Conservation (phyloP, 2,329 filamentous ascomycete species). For the Arthrinium phaeospermum region DNA sequence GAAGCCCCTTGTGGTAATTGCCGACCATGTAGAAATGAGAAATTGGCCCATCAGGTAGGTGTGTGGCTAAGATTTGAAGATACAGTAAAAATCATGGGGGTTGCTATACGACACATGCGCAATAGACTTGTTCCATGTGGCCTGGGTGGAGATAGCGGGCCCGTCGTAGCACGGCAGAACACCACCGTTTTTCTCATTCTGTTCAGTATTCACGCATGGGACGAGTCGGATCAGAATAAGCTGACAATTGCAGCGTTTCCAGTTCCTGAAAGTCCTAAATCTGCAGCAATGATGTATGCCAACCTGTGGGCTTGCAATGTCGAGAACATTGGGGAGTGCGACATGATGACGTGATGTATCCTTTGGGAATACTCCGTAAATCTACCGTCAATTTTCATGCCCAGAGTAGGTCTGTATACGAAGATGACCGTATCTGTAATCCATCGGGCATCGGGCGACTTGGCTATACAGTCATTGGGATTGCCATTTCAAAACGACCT, state of each 20-base stretch:
- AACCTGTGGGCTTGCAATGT: not conserved
- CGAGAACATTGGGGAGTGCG: not conserved
- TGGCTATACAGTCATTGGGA: not conserved
- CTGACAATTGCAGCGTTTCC: not conserved
- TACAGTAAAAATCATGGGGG: not conserved
- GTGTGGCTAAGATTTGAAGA: not conserved
- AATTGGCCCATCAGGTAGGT: too few species aligned
- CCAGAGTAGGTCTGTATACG: not conserved
- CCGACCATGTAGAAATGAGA: not conserved
- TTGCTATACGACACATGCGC: not conserved
- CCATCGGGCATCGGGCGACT: not conserved
- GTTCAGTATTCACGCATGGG: not conserved
- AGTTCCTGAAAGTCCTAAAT: not conserved
- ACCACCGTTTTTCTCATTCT: not conserved
- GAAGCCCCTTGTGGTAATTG: not conserved
- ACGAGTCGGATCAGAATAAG: not conserved
- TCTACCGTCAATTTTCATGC: not conserved
- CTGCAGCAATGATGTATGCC: not conserved
- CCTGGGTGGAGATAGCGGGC: constrained; percentile 9
- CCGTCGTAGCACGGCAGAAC: not conserved
- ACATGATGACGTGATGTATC: not conserved
- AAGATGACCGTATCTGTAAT: not conserved
- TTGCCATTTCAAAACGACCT: not conserved
- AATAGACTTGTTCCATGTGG: not conserved
- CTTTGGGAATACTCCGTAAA: not conserved